Evolutionary conservation across 805 yeast species (phyloP).

Genomic region (Saturnispora quitensis): DNA sequence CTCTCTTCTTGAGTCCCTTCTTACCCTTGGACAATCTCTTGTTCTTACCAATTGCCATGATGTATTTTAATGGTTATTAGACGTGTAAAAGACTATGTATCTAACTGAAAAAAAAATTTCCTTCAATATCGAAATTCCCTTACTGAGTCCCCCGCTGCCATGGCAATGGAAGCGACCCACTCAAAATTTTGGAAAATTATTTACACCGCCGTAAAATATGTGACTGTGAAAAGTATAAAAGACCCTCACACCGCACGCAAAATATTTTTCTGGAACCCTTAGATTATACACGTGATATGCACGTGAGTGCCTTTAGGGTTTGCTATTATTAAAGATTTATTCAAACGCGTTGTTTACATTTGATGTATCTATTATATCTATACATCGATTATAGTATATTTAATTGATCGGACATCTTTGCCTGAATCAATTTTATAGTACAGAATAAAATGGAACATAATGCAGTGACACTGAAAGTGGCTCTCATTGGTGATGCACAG

Average conservation of each 20-base stretch:
- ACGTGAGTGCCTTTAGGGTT: not conserved
- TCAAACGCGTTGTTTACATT: not conserved
- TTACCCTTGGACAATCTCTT: constrained; percentile 81
- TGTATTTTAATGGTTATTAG: constrained; percentile 19
- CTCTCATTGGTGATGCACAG: constrained; percentile 90
- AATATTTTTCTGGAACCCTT: not conserved
- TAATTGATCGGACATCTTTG: too few species aligned
- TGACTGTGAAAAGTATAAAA: not conserved
- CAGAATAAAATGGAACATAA: constrained; percentile 15
- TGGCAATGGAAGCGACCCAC: not conserved
- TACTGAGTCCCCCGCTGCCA: not conserved
- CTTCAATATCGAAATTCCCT: not conserved
- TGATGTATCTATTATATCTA: not conserved
- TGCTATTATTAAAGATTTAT: not conserved
- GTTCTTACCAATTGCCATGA: constrained; percentile 55
- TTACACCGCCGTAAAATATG: not conserved
- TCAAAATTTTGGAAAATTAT: not conserved
- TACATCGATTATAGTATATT: too few species aligned
- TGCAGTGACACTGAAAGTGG: constrained; percentile 69
- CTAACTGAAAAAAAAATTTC: not conserved
- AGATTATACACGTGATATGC: not conserved
- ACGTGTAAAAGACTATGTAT: not conserved
- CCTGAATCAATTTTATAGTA: not conserved
- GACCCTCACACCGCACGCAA: not conserved
- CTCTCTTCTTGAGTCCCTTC: constrained; percentile 99